phyloP scores from a whole-genome alignment of 2,329 filamentous ascomycete species.

The Seiridium unicorne region DNA sequence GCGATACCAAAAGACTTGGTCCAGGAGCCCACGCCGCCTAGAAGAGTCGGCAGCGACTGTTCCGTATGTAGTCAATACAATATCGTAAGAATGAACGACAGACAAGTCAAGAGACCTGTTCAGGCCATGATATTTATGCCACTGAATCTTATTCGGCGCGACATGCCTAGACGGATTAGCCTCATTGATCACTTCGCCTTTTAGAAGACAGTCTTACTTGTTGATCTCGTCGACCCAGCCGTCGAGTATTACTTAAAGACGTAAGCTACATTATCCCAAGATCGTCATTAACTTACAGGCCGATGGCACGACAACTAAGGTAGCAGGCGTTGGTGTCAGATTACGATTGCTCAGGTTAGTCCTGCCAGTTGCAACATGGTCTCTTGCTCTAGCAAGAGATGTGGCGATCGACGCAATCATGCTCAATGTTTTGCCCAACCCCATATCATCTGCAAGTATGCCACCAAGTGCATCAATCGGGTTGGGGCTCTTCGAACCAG shows the following conservation, averaged over 20 bases:
- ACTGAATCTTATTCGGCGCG: neutral
- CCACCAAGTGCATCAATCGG: neutral
- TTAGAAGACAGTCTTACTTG: neutral
- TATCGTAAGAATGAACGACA: neutral
- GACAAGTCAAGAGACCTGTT: neutral
- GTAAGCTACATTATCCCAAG: neutral
- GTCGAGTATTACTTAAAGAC: neutral
- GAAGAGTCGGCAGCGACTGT: neutral
- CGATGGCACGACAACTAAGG: slow-evolving; percentile 1
- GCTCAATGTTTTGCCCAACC: neutral
- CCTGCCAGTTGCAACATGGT: too few species aligned
- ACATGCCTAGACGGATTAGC: neutral
- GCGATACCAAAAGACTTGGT: neutral
- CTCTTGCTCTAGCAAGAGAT: too few species aligned
- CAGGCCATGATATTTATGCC: slow-evolving; percentile 4
- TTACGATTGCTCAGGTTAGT: too few species aligned
- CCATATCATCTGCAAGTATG: slow-evolving; percentile 8
- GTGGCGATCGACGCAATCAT: neutral
- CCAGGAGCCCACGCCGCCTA: neutral
- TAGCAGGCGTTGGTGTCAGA: neutral
- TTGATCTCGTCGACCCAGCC: slow-evolving; percentile 4
- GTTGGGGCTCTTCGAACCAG: neutral
- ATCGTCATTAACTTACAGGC: neutral
- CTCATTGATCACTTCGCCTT: neutral
- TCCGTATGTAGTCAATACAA: slow-evolving; percentile 5